A percentile compares a stretch with the other conserved stretches of the same genome.
These are phyloP conservation scores for Verbena officinalis DNA, from an alignment of 257 asterid genomes.

Conservation along the genomic window DNA sequence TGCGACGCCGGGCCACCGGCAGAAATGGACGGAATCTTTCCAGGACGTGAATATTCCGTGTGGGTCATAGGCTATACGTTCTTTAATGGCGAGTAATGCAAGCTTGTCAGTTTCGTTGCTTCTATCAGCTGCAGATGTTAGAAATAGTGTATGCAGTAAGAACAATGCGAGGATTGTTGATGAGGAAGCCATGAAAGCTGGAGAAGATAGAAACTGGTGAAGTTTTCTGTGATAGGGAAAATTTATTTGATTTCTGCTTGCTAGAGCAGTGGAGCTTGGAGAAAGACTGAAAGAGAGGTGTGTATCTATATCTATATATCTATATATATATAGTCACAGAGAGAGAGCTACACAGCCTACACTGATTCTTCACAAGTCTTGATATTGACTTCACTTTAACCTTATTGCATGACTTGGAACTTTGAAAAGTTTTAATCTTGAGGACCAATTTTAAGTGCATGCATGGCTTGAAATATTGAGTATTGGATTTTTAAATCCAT, in stretches of 20 bases:
- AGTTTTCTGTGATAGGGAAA: not conserved
- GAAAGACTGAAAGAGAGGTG: too few relatives aligned
- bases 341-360: too few relatives aligned
- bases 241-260: not conserved
- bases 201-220: not conserved
- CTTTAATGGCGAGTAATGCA: conserved; percentile 33
- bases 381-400: too few relatives aligned
- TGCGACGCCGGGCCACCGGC: conserved; percentile 24
- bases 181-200: conserved; percentile 23
- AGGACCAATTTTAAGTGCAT: too few relatives aligned
- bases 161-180: not conserved
- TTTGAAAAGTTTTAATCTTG: too few relatives aligned
- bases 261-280: conserved; percentile 16
- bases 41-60: conserved; percentile 14
- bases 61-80: conserved; percentile 28
- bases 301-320: too few relatives aligned
- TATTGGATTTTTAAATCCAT: too few relatives aligned
- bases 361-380: too few relatives aligned
- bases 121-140: not conserved
- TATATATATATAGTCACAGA: too few relatives aligned
- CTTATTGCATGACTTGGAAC: too few relatives aligned
- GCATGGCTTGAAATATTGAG: too few relatives aligned
- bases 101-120: conserved; percentile 25
- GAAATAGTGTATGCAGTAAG: conserved; percentile 12
- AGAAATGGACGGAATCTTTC: conserved; percentile 27